Evolutionary conservation across 768 basidiomycete species (phyloP).

Genomic region (Tulasnella sp.): DNA sequence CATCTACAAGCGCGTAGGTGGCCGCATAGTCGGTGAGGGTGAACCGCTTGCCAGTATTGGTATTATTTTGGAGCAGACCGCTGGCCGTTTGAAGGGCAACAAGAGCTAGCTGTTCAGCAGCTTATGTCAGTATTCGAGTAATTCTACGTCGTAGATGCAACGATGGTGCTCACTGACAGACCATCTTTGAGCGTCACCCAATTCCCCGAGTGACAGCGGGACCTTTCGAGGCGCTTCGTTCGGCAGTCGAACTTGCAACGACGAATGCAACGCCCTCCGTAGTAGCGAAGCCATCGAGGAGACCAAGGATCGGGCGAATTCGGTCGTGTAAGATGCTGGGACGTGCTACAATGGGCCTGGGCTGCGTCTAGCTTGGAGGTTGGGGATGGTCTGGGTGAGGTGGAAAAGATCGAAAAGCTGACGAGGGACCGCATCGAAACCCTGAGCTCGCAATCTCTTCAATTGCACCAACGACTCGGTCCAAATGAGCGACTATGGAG

Average conservation of each 20-base stretch:
- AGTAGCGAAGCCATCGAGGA: background rate
- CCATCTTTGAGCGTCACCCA: background rate
- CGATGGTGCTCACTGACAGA: slow-evolving; percentile 2
- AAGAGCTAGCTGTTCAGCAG: background rate
- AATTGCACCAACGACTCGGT: background rate
- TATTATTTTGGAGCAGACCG: slow-evolving; percentile 10
- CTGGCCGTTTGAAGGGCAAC: background rate
- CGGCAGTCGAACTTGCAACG: slow-evolving; percentile 4
- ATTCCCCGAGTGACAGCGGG: background rate
- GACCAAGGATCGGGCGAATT: background rate
- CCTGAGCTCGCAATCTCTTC: slow-evolving; percentile 2
- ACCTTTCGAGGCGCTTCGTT: background rate
- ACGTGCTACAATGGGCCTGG: background rate
- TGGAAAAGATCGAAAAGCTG: background rate
- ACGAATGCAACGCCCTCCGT: background rate
- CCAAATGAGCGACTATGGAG: slow-evolving; percentile 34
- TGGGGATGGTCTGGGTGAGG: background rate
- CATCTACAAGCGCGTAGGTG: slow-evolving; percentile 1
- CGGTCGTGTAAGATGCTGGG: background rate
- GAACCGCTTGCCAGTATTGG: background rate
- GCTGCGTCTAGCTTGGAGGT: background rate
- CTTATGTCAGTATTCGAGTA: background rate
- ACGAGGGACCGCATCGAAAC: background rate
- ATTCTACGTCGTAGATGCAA: background rate
- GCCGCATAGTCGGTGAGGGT: background rate